Percentiles rank a stretch among this genome's conserved stretches.
phyloP scores from a whole-genome alignment of 371 early-diverging fungal genomes.

The Mucor velutinosus region DNA sequence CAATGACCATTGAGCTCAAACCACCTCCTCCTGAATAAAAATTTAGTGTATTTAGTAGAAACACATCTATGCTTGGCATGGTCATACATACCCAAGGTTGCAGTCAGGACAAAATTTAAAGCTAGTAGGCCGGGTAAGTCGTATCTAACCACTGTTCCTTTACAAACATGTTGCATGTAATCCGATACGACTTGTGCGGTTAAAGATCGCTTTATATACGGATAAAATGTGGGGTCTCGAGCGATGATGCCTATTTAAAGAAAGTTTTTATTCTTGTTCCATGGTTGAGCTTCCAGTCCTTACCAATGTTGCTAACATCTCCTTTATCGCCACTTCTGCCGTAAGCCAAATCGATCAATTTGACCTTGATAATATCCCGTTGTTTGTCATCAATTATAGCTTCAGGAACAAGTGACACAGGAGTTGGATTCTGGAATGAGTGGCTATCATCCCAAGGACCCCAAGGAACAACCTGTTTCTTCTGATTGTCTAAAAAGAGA shows the following conservation, averaged over 20 bases:
- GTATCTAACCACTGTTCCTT: conserved; percentile 63
- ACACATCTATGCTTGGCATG: neutral
- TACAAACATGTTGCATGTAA: conserved; percentile 64
- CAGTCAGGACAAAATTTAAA: conserved; percentile 71
- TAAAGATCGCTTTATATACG: conserved; percentile 43
- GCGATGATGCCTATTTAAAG: conserved; percentile 48
- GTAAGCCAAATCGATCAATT: conserved; percentile 62
- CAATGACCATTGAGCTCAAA: conserved; percentile 64
- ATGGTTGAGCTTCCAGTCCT: neutral
- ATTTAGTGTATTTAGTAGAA: neutral
- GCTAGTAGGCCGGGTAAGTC: conserved; percentile 64
- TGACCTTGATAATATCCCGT: conserved; percentile 34
- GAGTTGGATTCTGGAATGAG: conserved; percentile 18
- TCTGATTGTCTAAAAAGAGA: conserved; percentile 27
- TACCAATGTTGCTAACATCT: conserved; percentile 65
- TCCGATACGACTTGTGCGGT: conserved; percentile 46
- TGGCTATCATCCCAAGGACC: conserved; percentile 32
- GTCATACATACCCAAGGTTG: conserved; percentile 22
- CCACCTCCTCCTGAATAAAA: conserved; percentile 55
- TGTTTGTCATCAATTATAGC: conserved; percentile 1
- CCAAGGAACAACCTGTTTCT: conserved; percentile 25
- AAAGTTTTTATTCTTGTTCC: neutral
- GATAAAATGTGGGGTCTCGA: conserved; percentile 58
- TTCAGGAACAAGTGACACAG: conserved; percentile 32
- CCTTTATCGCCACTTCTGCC: conserved; percentile 77